Percentiles rank a stretch among this genome's conserved stretches.
phyloP scores from a whole-genome alignment of 306 rosid species.

The Amphicarpaea edgeworthii region DNA sequence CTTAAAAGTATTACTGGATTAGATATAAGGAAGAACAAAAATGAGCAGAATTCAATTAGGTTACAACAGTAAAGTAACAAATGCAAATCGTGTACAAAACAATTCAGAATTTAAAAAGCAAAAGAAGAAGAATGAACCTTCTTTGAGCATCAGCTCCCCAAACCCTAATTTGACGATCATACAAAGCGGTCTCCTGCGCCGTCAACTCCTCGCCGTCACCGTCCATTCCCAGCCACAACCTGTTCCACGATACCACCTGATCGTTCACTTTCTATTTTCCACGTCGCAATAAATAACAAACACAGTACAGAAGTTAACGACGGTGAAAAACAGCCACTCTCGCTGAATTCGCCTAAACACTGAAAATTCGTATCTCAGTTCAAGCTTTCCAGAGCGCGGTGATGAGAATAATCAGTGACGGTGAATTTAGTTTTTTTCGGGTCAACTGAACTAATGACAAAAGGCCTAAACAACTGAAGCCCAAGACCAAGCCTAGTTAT shows the following conservation, averaged over 20 bases:
- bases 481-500: background rate
- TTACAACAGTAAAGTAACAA: conserved; percentile 8
- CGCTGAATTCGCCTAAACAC: conserved; percentile 7
- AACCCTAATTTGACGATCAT: conserved; percentile 99
- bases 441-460: background rate
- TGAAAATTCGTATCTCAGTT: conserved; percentile 23
- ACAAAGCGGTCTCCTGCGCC: conserved; percentile 93
- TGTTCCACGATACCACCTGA: conserved; percentile 30
- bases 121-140: conserved; percentile 62
- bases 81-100: background rate
- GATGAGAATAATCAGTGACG: conserved; percentile 13
- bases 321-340: background rate
- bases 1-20: background rate
- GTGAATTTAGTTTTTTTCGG: background rate
- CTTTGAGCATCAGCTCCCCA: conserved; percentile 99
- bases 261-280: background rate
- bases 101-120: background rate
- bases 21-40: background rate
- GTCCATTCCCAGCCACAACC: conserved; percentile 69
- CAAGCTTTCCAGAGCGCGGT: background rate
- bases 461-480: background rate
- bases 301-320: background rate
- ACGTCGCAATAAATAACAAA: background rate
- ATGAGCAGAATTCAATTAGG: conserved; percentile 27
- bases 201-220: conserved; percentile 79